These are phyloP conservation scores for Fusarium liriodendri DNA, from an alignment of 2,329 filamentous ascomycete genomes.

Conservation along the genomic window DNA sequence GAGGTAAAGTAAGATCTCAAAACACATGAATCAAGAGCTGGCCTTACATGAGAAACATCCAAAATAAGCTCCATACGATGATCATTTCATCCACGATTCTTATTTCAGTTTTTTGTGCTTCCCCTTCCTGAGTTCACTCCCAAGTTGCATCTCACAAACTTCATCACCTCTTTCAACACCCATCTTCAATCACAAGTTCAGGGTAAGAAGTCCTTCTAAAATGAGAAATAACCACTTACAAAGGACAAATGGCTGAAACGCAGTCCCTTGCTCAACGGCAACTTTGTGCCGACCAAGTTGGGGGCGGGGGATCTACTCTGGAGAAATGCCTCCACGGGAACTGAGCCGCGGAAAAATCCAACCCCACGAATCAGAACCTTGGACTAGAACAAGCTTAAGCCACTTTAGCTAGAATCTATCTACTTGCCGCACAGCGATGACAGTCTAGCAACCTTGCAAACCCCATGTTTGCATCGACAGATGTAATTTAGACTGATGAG, in stretches of 20 bases:
- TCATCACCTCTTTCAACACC: neutral
- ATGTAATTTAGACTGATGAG: neutral
- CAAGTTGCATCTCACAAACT: neutral
- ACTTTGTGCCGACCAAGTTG: constrained; percentile 15
- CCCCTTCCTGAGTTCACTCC: neutral
- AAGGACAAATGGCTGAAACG: constrained; percentile 4
- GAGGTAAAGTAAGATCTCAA: neutral
- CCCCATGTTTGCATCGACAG: neutral
- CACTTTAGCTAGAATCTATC: neutral
- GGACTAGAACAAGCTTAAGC: constrained; percentile 19
- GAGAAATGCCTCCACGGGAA: constrained; percentile 38
- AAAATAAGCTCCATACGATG: neutral
- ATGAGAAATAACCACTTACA: neutral
- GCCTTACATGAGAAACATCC: neutral
- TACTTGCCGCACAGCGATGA: neutral
- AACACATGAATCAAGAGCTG: accelerated
- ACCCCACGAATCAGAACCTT: constrained; percentile 6
- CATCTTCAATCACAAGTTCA: neutral
- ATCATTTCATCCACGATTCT: neutral
- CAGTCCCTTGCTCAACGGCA: neutral
- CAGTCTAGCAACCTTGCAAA: neutral
- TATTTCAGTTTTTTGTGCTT: neutral
- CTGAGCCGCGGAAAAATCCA: constrained; percentile 25
- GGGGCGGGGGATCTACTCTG: constrained; percentile 36
- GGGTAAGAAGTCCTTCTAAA: neutral